Base-by-base conservation (phyloP, 1,284 basidiomycete species). In the Ceratobasidium theobromae region DNA sequence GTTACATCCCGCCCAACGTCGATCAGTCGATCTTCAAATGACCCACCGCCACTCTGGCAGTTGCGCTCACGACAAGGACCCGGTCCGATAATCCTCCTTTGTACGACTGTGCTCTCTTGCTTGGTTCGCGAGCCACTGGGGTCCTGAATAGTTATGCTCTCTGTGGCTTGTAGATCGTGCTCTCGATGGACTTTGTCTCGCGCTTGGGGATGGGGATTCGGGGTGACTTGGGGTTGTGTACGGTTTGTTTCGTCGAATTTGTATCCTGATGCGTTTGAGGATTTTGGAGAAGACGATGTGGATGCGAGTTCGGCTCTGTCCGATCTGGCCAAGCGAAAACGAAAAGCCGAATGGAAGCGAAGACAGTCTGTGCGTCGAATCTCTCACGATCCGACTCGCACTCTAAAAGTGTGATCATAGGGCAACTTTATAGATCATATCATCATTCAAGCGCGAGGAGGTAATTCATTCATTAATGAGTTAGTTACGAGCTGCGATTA, bases 361-460 rank as follows among this genome's bases (percentile, higher is more conserved):
- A 80, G 83, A 69, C 89, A 91, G 75, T 78, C 80, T 54, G 89
- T 89, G 68, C 72, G 86, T 66, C 58, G 4, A 46, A 43, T 58
- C 53, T 25, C 6, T 45, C 35, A 4, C 60, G 21, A 28, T n/a
- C 38, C 48, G 33, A 55, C 25, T 23, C 45, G 14, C n/a, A 35
- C n/a, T 2, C 25, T 14, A 23, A 27, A 18, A 18, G 21, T 23
- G 14, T n/a, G n/a, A n/a, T n/a, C n/a, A 14, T 28, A 67, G 66
- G 66, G 45, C 8, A 4, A 16, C 40, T 55, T 68, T 53, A 23
- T 46, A 66, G 57, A 67, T 16, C 67, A 67, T 33, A 64, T 90
- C 58, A 80, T 91, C 43, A 81, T 95, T 14, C 87, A 86, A 30
- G 80, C 94, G 27, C 82, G 88, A 62, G 91, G 83, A 73, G 92